Evolutionary conservation across 1,284 basidiomycete species (phyloP).

Genomic region (Sporisorium graminicola): DNA sequence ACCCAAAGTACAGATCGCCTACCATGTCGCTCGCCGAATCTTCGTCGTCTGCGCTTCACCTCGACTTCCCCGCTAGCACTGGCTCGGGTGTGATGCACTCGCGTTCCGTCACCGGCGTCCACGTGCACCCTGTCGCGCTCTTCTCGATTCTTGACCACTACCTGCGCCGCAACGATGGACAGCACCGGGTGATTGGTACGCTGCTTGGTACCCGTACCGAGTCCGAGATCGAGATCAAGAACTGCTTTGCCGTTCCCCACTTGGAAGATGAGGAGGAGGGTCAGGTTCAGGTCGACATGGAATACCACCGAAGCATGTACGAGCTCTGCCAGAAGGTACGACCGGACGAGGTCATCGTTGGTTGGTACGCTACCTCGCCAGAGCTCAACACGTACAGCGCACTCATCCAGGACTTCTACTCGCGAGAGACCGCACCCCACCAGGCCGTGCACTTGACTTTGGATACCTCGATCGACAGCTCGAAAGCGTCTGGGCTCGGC

Average conservation of each 20-base stretch:
- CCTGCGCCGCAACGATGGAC: constrained; percentile 81
- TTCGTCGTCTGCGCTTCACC: constrained; percentile 65
- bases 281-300: constrained; percentile 87
- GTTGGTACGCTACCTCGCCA: constrained; percentile 77
- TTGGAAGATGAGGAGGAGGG: constrained; percentile 79
- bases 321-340: constrained; percentile 87
- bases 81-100: constrained; percentile 65
- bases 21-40: constrained; percentile 52
- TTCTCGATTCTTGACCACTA: constrained; percentile 98
- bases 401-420: constrained; percentile 98
- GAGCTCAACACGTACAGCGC: constrained; percentile 95
- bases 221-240: constrained; percentile 66
- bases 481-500: constrained; percentile 69
- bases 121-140: constrained; percentile 74
- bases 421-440: constrained; percentile 87
- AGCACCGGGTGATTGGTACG: constrained; percentile 88
- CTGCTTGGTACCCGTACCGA: constrained; percentile 88
- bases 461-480: constrained; percentile 79
- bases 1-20: constrained; percentile 3
- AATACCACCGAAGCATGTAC: constrained; percentile 93
- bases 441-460: constrained; percentile 93
- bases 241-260: constrained; percentile 67
- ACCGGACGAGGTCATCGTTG: constrained; percentile 87
- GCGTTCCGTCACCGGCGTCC: constrained; percentile 64
- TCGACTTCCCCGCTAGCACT: constrained; percentile 66